Evolutionary conservation across 2,329 filamentous ascomycete species (phyloP).

Genomic region (Fusarium brachygibbosum): DNA sequence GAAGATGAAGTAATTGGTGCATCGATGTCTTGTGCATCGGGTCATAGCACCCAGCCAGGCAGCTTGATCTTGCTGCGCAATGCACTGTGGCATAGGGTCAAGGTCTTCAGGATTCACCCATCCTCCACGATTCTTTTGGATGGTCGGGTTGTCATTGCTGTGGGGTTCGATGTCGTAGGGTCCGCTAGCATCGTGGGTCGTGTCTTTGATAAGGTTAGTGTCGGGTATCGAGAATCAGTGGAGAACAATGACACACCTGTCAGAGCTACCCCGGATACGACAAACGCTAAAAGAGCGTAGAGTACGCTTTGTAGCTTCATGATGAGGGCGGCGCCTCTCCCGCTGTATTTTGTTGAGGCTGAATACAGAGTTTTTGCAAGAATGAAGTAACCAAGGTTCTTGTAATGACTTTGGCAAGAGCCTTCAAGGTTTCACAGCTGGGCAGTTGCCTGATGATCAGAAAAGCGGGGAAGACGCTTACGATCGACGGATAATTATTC

Average conservation of each 20-base stretch:
- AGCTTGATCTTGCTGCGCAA: constrained; percentile 27
- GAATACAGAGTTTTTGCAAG: accelerated
- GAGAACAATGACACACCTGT: constrained; percentile 5
- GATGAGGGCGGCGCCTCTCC: background rate
- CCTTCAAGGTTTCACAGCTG: background rate
- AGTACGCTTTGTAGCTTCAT: constrained; percentile 1
- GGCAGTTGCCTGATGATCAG: background rate
- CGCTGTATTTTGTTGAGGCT: no score
- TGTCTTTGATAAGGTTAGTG: constrained; percentile 7
- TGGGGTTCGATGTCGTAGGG: background rate
- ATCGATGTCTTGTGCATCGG: constrained; percentile 25
- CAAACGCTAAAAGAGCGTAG: background rate
- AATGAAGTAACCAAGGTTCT: background rate
- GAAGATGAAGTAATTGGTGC: constrained; percentile 30
- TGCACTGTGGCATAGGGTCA: constrained; percentile 37
- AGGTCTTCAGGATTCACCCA: constrained; percentile 39
- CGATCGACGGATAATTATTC: accelerated
- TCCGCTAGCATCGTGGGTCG: background rate
- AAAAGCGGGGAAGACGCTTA: background rate
- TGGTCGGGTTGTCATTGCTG: background rate
- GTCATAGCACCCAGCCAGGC: constrained; percentile 33
- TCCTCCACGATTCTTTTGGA: constrained; percentile 1
- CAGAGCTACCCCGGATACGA: constrained; percentile 5
- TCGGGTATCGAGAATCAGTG: background rate
- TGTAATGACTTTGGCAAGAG: background rate